Conservation (phyloP, 1,284 basidiomycete genomes). For the Papiliotrema nemorosa region DNA sequence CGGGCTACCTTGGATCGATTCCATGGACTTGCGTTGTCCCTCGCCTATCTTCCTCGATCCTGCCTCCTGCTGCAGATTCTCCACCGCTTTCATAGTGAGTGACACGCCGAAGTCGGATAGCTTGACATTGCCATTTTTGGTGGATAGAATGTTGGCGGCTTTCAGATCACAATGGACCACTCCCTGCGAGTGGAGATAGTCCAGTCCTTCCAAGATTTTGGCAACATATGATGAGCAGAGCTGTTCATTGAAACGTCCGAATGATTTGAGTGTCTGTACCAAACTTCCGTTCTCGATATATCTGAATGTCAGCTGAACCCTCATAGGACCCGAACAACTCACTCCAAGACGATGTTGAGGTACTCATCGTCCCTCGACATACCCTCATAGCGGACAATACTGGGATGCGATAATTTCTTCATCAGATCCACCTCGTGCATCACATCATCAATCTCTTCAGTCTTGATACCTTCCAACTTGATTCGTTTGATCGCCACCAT, state of each 20-base stretch:
- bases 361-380: slow-evolving; percentile 85
- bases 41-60: slow-evolving; percentile 28
- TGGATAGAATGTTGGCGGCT: slow-evolving; percentile 57
- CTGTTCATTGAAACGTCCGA: slow-evolving; percentile 83
- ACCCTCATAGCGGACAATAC: slow-evolving; percentile 93
- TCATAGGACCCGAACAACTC: slow-evolving; percentile 44
- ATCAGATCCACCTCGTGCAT: slow-evolving; percentile 89
- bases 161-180: slow-evolving; percentile 57
- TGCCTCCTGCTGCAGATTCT: slow-evolving; percentile 71
- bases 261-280: slow-evolving; percentile 82
- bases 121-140: slow-evolving; percentile 56
- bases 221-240: slow-evolving; percentile 86
- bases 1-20: slow-evolving; percentile 74
- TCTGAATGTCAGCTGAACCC: slow-evolving; percentile 49
- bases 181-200: slow-evolving; percentile 79
- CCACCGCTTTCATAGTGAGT: slow-evolving; percentile 52
- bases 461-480: slow-evolving; percentile 75
- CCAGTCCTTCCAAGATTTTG: slow-evolving; percentile 86
- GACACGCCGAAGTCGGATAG: slow-evolving; percentile 58
- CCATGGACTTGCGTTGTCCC: neutral
- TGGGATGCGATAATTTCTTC: slow-evolving; percentile 81
- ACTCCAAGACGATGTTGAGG: slow-evolving; percentile 89
- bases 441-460: slow-evolving; percentile 76
- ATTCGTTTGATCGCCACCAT: slow-evolving; percentile 95
- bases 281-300: slow-evolving; percentile 92